Percentiles rank a stretch among this genome's conserved stretches.
Conservation (phyloP, 2,329 filamentous ascomycete genomes). For the Proliferodiscus dingleyae region DNA sequence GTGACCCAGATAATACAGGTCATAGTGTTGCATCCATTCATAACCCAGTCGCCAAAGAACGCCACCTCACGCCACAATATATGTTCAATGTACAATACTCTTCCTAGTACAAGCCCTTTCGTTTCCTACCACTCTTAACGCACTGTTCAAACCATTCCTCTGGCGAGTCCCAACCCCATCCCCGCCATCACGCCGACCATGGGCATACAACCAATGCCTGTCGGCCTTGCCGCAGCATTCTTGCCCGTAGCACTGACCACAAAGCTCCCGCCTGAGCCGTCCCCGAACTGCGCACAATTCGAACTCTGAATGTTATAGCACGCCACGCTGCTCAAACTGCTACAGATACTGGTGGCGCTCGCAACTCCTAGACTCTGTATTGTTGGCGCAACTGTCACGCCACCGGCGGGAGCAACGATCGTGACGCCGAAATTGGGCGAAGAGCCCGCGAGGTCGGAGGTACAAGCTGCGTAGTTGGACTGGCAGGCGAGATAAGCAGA, state of each 20-base stretch:
- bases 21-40: too few species aligned
- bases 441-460: constrained; percentile 41
- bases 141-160: constrained; percentile 23
- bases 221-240: constrained; percentile 23
- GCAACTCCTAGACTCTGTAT: constrained; percentile 36
- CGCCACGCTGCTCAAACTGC: constrained; percentile 48
- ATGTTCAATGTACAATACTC: too few species aligned
- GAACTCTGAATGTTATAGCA: constrained; percentile 36
- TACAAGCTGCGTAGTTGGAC: constrained; percentile 49
- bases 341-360: constrained; percentile 50
- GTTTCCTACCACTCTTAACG: too few species aligned
- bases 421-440: constrained; percentile 45
- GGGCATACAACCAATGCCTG: constrained; percentile 21
- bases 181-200: constrained; percentile 21
- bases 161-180: constrained; percentile 22
- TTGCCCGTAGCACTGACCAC: constrained; percentile 16
- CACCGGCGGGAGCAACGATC: constrained; percentile 49
- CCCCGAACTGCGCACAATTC: constrained; percentile 27
- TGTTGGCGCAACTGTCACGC: constrained; percentile 45
- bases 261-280: constrained; percentile 8
- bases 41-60: too few species aligned
- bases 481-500: constrained; percentile 48
- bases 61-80: too few species aligned
- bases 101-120: too few species aligned
- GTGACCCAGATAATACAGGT: too few species aligned